Evolutionary conservation across 2,329 filamentous ascomycete species (phyloP).

Genomic region (Cercospora janseana): DNA sequence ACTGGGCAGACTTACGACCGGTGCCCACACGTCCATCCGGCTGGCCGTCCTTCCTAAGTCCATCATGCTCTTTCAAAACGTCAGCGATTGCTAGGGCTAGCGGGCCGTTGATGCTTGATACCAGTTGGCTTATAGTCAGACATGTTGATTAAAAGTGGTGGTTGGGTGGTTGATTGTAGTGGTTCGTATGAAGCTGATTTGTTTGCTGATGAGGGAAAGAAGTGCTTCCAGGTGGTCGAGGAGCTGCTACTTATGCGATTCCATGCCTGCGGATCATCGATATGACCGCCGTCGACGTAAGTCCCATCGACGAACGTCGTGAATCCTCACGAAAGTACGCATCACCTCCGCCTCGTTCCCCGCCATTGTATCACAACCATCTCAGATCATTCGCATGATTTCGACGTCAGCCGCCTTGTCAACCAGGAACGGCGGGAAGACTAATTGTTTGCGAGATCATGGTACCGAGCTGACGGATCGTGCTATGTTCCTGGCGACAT

Average conservation of each 20-base stretch:
- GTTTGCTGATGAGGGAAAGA: constrained; percentile 12
- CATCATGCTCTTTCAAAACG: constrained; percentile 40
- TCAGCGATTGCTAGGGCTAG: constrained; percentile 6
- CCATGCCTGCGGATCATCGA: not conserved
- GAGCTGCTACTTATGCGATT: constrained; percentile 12
- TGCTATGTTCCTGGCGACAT: not conserved
- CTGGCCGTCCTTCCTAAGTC: constrained; percentile 45
- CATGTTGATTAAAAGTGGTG: constrained; percentile 25
- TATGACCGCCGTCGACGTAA: constrained; percentile 13
- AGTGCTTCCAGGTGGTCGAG: constrained; percentile 4
- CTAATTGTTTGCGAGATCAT: not conserved
- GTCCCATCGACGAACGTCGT: not conserved
- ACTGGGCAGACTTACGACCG: constrained; percentile 30
- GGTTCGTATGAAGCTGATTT: constrained; percentile 2
- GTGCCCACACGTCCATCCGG: constrained; percentile 45
- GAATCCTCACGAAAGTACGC: not conserved
- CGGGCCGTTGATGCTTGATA: constrained; percentile 2
- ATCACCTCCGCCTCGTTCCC: constrained; percentile 3
- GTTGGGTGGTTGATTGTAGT: constrained; percentile 13
- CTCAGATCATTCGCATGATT: not conserved
- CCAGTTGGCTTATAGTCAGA: constrained; percentile 42
- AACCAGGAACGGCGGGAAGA: not conserved
- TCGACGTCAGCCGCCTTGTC: not conserved
- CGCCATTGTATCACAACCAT: not conserved
- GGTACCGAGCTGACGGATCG: constrained; percentile 6